Base-by-base conservation (phyloP, 1,284 basidiomycete species). In the Agaricales sp. region DNA sequence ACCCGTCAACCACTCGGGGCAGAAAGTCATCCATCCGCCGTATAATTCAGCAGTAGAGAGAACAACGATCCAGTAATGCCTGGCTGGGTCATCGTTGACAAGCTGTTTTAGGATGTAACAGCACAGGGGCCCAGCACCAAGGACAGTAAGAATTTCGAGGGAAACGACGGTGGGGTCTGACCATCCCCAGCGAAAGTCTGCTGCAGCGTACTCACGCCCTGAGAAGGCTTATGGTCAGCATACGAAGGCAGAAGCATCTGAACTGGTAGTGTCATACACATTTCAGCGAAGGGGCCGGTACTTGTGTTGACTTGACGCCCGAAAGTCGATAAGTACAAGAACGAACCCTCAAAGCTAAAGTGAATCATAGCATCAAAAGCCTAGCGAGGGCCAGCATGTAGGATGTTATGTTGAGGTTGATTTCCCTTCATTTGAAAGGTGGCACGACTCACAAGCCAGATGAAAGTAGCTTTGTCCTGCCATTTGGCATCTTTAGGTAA, bases 11-110 rank as follows among this genome's bases (percentile, higher is more conserved):
- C 88, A 91, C 63, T 90, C 86, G 1, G 87, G 87, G 58, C 78
- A 81, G 65, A 89, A 89, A 2, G 85, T 90, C 85, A 90, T 88
- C 79, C 80, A 88, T 21, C 84, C 84, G 59, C 85, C 87, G 52
- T 88, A 89, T 3, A 89, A 58, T 59, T 89, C 85, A 0, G 82
- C 82, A 1, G 83, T 86, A 58, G 77, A 75, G 43, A 87, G 61
- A 2, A 90, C 80, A 45, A 88, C 69, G 49, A 89, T 77, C 87
- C 87, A 91, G 60, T 87, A 88, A 61, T 87, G 80, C 48, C 84
- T 69, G 18, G 80, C 75, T 4, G 78, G 77, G 54, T 90, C 83
- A 23, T 76, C 62, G 43, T 70, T 73, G 16, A 77, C 66, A 21
- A 90, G 71, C 57, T 80, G 78, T 54, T 73, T 75, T 45, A 85